Percentiles rank a stretch among this genome's conserved stretches.
Evolutionary conservation across 352 stramenopile genomes (phyloP).

Genomic region (Pythium aquatile): DNA sequence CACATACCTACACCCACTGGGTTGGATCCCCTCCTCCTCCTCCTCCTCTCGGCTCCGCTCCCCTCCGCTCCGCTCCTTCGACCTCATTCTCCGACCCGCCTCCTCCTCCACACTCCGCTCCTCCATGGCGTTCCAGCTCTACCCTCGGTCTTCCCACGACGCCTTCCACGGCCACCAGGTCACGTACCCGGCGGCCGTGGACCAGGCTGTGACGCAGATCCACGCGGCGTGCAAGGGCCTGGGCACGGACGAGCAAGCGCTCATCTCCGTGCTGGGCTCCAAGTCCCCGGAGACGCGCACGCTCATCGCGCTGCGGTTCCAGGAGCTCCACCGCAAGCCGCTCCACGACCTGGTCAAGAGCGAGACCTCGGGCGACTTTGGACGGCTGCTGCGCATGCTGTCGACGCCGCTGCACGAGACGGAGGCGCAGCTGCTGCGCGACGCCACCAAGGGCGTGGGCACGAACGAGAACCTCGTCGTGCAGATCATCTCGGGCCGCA

Average conservation of each 20-base stretch:
- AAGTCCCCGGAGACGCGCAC: slow-evolving; percentile 68
- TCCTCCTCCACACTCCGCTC: not conserved
- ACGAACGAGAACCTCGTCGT: slow-evolving; percentile 71
- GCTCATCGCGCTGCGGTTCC: slow-evolving; percentile 67
- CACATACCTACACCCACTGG: not conserved
- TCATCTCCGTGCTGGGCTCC: slow-evolving; percentile 64
- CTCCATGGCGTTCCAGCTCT: slow-evolving; percentile 37
- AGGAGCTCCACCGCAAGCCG: slow-evolving; percentile 58
- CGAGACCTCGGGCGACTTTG: slow-evolving; percentile 77
- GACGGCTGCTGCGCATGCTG: slow-evolving; percentile 66
- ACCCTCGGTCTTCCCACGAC: slow-evolving; percentile 59
- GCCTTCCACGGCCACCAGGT: slow-evolving; percentile 49
- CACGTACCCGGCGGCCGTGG: slow-evolving; percentile 47
- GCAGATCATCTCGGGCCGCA: slow-evolving; percentile 62
- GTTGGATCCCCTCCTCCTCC: not conserved
- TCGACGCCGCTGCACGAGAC: slow-evolving; percentile 64
- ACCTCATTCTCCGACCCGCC: not conserved
- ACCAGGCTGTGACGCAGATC: slow-evolving; percentile 70
- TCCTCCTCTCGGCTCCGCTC: not conserved
- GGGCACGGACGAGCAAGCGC: slow-evolving; percentile 72
- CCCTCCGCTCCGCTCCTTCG: not conserved
- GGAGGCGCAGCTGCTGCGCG: slow-evolving; percentile 65
- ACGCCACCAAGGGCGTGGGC: slow-evolving; percentile 71
- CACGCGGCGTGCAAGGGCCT: slow-evolving; percentile 58
- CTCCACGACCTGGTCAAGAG: slow-evolving; percentile 61